A percentile compares a stretch with the other conserved stretches of the same genome.
Evolutionary conservation across 2,329 filamentous ascomycete genomes (phyloP).

Genomic region (Furcasterigmium sp.): DNA sequence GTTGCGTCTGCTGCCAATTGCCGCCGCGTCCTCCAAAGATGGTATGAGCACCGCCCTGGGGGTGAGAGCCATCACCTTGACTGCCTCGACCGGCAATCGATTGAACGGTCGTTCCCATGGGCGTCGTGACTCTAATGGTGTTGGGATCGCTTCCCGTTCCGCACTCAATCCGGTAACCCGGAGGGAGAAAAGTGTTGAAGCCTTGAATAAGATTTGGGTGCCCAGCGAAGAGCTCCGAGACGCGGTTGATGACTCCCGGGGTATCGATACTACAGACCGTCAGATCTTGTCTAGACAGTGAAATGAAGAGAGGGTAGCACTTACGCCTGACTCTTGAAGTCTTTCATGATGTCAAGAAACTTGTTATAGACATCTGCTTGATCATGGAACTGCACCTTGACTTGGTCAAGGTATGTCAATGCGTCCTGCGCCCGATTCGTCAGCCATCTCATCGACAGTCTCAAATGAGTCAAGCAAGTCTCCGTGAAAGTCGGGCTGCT

Average conservation of each 20-base stretch:
- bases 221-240: slow-evolving; percentile 91
- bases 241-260: slow-evolving; percentile 92
- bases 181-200: slow-evolving; percentile 96
- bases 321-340: slow-evolving; percentile 96
- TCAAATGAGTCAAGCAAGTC: too few relatives aligned
- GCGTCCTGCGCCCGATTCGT: slow-evolving; percentile 49
- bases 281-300: slow-evolving; percentile 14
- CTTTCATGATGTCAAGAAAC: slow-evolving; percentile 99
- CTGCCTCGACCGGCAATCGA: slow-evolving; percentile 61
- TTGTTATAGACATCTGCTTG: slow-evolving; percentile 96
- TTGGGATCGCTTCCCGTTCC: slow-evolving; percentile 91
- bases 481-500: too few relatives aligned
- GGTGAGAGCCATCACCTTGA: slow-evolving; percentile 36
- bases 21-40: slow-evolving; percentile 42
- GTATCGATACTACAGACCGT: slow-evolving; percentile 71
- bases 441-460: not conserved
- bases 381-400: slow-evolving; percentile 96
- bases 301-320: slow-evolving; percentile 25
- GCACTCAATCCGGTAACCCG: slow-evolving; percentile 94
- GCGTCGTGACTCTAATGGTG: slow-evolving; percentile 92
- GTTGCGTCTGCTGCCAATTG: slow-evolving; percentile 52
- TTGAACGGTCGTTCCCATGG: slow-evolving; percentile 93
- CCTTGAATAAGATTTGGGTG: slow-evolving; percentile 95
- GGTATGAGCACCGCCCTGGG: slow-evolving; percentile 20
- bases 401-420: slow-evolving; percentile 93